These are phyloP conservation scores for Nitzschia sp. DNA, from an alignment of 108 stramenopile species.

Conservation along the genomic window DNA sequence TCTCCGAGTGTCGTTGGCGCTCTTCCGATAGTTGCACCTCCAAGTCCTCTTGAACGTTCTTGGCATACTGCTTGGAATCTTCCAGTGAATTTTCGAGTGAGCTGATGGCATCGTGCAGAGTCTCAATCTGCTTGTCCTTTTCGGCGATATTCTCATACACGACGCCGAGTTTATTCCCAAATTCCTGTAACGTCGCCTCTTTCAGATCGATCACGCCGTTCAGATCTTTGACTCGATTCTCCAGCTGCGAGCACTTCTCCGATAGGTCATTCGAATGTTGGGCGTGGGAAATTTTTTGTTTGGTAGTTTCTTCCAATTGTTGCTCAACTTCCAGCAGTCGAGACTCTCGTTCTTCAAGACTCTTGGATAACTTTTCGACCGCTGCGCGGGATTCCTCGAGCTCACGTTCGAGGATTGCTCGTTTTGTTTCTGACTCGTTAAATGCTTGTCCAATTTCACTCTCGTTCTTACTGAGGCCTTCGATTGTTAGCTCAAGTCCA, in stretches of 20 bases:
- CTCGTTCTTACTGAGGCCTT: neutral
- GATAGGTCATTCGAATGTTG: neutral
- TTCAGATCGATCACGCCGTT: conserved; percentile 1
- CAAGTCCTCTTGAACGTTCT: neutral
- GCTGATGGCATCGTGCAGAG: neutral
- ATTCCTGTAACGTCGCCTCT: conserved; percentile 9
- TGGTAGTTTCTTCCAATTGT: neutral
- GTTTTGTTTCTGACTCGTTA: conserved; percentile 10
- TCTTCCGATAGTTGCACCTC: neutral
- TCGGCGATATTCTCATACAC: conserved; percentile 2
- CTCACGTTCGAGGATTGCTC: conserved; percentile 1
- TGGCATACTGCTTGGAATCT: neutral
- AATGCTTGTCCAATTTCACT: neutral
- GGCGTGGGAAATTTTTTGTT: neutral
- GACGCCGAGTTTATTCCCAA: conserved; percentile 4
- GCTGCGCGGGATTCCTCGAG: neutral
- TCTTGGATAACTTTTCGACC: conserved; percentile 5
- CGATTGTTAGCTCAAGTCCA: conserved; percentile 9
- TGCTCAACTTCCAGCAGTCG: conserved; percentile 3
- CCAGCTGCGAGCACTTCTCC: conserved; percentile 8
- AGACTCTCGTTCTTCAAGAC: conserved; percentile 2
- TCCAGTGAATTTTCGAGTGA: conserved; percentile 9
- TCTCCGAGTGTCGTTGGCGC: neutral
- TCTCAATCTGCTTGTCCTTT: conserved; percentile 7
- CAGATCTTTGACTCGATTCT: conserved; percentile 5